Evolutionary conservation across 345 rosid genomes (phyloP), one percentile per base, ranked within the genome.

Genomic region (Euphorbia lathyris): DNA sequence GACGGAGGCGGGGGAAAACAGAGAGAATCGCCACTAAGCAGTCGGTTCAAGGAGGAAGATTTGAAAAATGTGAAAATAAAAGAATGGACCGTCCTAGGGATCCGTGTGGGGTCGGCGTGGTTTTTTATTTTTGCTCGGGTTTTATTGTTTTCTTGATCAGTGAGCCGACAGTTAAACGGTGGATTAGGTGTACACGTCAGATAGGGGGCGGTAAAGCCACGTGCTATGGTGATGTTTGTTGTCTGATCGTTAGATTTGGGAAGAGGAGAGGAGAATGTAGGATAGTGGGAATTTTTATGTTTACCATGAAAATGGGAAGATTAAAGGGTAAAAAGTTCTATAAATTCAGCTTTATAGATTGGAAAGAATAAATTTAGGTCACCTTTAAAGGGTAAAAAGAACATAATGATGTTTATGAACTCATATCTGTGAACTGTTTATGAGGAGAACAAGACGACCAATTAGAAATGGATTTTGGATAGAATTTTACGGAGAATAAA

Each of bases 1-100:
- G 97, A 88, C 84, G 22, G 69, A 74, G 36, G 90, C 58, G 83
- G 0, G 7, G 7, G 20, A 25, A 26, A 13, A 14, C 22, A 64
- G 27, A 29, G 43, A 48, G 11, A 16, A 55, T 38, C 5, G 25
- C 62, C 61, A 40, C 5, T 25, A 30, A n/a, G n/a, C 27, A 48
- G 66, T 42, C 71, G 66, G 75, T 64, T 47, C 66, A 58, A 42
- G 30, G 58, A 19, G 47, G 13, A 38, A 25, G 2, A 13, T 16
- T 47, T 47, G 25, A 38, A 42, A 53, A 22, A 26, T 22, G 12
- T 22, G 10, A 66, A 48, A 23, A 66, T 10, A 17, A 27, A 19
- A 9, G 27, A 36, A 3, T 40, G 5, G 14, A 7, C 7, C 2
- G 5, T 17, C 76, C 60, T 74, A 22, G 66, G 79, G 47, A 58